Conservation (phyloP, 2,329 filamentous ascomycete genomes). For the Cladosporium phlei region DNA sequence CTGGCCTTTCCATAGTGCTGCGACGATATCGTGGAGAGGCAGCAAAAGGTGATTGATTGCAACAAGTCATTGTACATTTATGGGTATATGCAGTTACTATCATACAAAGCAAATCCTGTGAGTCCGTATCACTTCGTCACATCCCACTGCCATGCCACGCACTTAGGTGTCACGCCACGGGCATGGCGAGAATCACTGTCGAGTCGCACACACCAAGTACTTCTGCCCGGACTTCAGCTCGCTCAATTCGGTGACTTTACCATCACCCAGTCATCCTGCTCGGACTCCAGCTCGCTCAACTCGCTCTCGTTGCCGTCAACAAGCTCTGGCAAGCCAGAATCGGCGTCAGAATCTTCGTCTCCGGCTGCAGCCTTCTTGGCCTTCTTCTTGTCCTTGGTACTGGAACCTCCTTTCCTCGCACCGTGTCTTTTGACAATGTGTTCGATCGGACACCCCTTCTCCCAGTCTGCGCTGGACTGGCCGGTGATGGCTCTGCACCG, state of each 20-base stretch:
- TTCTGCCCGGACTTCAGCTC: slow-evolving; percentile 33
- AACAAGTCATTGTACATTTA: too few relatives aligned
- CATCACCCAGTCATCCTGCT: slow-evolving; percentile 39
- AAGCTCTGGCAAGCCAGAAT: slow-evolving; percentile 67
- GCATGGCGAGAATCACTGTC: too few relatives aligned
- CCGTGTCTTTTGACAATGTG: slow-evolving; percentile 57
- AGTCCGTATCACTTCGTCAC: too few relatives aligned
- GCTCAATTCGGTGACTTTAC: slow-evolving; percentile 47
- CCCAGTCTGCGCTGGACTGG: slow-evolving; percentile 58
- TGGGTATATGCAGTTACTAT: too few relatives aligned
- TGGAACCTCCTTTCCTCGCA: slow-evolving; percentile 44
- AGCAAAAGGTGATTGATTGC: too few relatives aligned
- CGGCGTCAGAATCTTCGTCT: slow-evolving; percentile 70
- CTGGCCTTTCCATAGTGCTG: too few relatives aligned
- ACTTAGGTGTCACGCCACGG: too few relatives aligned
- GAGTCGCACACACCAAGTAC: too few relatives aligned
- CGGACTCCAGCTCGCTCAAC: slow-evolving; percentile 33
- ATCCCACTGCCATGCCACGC: too few relatives aligned
- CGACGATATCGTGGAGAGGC: too few relatives aligned
- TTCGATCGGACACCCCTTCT: slow-evolving; percentile 60
- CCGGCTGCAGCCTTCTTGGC: slow-evolving; percentile 72
- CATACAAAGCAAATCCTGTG: too few relatives aligned
- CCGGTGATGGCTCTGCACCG: slow-evolving; percentile 58
- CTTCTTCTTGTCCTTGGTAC: slow-evolving; percentile 31
- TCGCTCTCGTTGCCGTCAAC: slow-evolving; percentile 58